Conservation (phyloP, 2,329 filamentous ascomycete genomes). For the Xylariales sp. region DNA sequence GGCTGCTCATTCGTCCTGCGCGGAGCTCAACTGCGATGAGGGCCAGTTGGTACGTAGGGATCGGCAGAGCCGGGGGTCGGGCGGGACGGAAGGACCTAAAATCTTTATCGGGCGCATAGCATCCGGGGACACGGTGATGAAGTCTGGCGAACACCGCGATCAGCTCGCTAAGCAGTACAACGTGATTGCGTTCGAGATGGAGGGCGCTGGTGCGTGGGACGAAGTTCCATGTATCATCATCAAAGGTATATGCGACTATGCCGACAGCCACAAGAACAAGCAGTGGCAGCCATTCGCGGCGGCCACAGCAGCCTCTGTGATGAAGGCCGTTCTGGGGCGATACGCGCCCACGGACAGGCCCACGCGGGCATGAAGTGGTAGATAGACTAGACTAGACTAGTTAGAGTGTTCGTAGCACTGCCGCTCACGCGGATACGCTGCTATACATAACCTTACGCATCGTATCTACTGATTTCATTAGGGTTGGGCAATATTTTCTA, state of each 20-base stretch:
- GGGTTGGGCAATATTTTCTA: no score
- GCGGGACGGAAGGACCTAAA: conserved; percentile 33
- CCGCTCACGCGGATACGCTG: no score
- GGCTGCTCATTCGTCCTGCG: conserved; percentile 19
- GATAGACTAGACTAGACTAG: no score
- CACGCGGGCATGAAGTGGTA: no score
- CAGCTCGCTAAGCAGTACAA: conserved; percentile 42
- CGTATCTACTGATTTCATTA: no score
- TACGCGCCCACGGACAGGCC: conserved; percentile 1
- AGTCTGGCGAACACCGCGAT: conserved; percentile 53
- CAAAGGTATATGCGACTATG: conserved; percentile 32
- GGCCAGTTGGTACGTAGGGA: conserved; percentile 45
- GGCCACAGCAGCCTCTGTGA: conserved; percentile 22
- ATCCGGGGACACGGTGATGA: conserved; percentile 56
- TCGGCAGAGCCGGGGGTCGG: conserved; percentile 27
- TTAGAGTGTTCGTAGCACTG: no score
- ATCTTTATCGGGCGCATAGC: conserved; percentile 55
- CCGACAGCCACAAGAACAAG: conserved; percentile 35
- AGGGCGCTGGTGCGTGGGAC: conserved; percentile 47
- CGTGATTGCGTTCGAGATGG: conserved; percentile 53
- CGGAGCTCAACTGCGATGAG: conserved; percentile 28
- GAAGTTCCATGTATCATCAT: conserved; percentile 29
- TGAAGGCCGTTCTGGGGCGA: conserved; percentile 27
- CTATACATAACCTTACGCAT: no score
- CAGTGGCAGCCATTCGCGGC: conserved; percentile 30